These are phyloP conservation scores for Anthracocystis panici-leucophaei DNA, from an alignment of 1,284 basidiomycete species.

Conservation along the genomic window DNA sequence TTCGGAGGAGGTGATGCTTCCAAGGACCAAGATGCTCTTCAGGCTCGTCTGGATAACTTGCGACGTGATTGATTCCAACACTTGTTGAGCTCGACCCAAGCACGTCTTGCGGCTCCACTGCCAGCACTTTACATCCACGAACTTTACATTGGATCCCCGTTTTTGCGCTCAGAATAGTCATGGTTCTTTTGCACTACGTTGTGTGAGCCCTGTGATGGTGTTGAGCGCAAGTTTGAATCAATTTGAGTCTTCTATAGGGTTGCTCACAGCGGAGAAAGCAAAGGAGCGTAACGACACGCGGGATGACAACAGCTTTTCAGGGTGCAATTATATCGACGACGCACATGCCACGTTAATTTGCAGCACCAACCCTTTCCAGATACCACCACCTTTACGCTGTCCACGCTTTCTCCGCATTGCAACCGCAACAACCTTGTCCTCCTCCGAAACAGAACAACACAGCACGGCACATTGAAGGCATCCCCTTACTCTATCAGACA, in stretches of 20 bases:
- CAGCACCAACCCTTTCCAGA: background rate
- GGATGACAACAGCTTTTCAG: slow-evolving; percentile 2
- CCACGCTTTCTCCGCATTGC: background rate
- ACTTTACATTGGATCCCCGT: background rate
- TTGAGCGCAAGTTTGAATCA: background rate
- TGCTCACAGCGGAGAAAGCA: no score
- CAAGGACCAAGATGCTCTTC: slow-evolving; percentile 66
- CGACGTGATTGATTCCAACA: slow-evolving; percentile 52
- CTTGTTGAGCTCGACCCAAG: no score
- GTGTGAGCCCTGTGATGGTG: background rate
- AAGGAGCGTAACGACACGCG: background rate
- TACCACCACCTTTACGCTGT: slow-evolving; percentile 1
- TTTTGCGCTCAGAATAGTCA: background rate
- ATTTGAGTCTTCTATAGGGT: no score
- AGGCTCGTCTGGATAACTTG: slow-evolving; percentile 65
- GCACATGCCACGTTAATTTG: slow-evolving; percentile 3
- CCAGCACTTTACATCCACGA: background rate
- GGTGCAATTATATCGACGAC: slow-evolving; percentile 3
- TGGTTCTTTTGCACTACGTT: background rate
- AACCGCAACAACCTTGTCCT: background rate
- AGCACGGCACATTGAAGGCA: no score
- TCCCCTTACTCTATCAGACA: no score
- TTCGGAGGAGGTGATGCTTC: slow-evolving; percentile 28
- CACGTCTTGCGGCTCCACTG: background rate
- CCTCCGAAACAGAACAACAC: no score